Base-by-base conservation (phyloP, 2,329 filamentous ascomycete genomes). In the Epichloe bromicola region DNA sequence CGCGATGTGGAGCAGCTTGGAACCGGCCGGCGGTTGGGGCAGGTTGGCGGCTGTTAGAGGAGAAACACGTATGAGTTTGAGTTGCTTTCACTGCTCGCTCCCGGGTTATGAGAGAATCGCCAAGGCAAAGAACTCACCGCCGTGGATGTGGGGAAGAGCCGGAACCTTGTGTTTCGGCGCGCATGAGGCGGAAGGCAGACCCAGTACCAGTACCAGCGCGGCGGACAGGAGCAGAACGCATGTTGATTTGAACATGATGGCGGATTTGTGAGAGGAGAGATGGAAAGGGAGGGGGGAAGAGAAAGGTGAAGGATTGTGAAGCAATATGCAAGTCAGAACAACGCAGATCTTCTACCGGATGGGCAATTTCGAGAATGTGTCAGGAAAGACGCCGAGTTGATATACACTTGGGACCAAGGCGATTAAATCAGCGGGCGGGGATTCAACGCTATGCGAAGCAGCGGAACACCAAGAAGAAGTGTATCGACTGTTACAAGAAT, bases 1-100 rank as follows among this genome's bases (percentile, higher is more conserved):
- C 51, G 72, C 74, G 55, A 85, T 75, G 67, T 74, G 67, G 61
- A 76, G 73, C 38, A 81, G 67, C 5, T 62, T 61, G 42, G 69
- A 58, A 54, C 60, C 60, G 10, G 65, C 54, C 3, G 72, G 56
- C 1, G 70, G 70, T 4, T 63, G 53, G n/a, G 70, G 63, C 30
- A 80, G 74, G 48, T 78, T 68, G 23, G 58, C 60, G 38, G 62
- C 70, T 74, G 20, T 6, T 33, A 11, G 6, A 15, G 3, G 11
- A 37, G 4, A n/a, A 37, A 4, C 7, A 5, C 23, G 23, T 7
- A n/a, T 26, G 14, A 26, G 34, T 4, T 4, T 1, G 37, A 1
- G 4, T 2, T 19, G 26, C 5, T 15, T 17, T 7, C 23, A 23
- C 23, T 23, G 23, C 23, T 23, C 23, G 23, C 23, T 5, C 20